Base-by-base conservation (phyloP, 2,329 filamentous ascomycete genomes). In the Epichloe glyceriae region DNA sequence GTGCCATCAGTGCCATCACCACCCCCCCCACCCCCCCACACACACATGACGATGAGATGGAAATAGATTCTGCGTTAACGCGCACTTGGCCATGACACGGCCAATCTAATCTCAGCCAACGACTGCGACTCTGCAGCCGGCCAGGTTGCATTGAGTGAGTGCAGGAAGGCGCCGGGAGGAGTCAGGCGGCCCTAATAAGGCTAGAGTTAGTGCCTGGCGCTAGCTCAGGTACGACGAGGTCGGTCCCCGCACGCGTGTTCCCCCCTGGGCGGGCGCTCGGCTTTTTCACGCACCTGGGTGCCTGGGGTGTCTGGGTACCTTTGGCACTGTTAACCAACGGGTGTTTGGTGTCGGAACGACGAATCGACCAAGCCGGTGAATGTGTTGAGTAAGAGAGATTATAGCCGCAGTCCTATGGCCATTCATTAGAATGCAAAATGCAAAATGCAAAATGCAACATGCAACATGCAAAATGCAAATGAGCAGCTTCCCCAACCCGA, bases 181-280 rank as follows among this genome's bases (percentile, higher is more conserved):
- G 8, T 19, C 46, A 39, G 19, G 11, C 26, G 26, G 26, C 26
- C 26, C 26, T 30, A 10, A 26, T 30, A 10, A 30, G 22, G 22
- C 26, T 10, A 30, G 26, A 8, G 26, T 30, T 10, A 30, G 50
- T 51, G 39, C 50, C 50, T 51, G 50, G 22, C 45, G 40, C 50
- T 52, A 52, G 41, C 22, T 12, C 50, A 52, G 50, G 50, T 37
- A 49, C 40, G 11, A 30, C 26, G 8, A 11, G 26, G 26, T 11
- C 26, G 26, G 26, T 11, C 26, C 26, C 35, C 15, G 17, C 40
- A 22, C 11, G 19, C 7, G 40, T 12, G 22, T 3, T 3, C 15
- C 35, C 35, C 35, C 37, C 35, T 38, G 37, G 37, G 30, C 26
- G 8, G 5, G 22, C 22, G 5, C 26, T 30, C 26, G 26, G 2